phyloP scores from a whole-genome alignment of 768 basidiomycete genomes.

The Phylloporus arenicola region DNA sequence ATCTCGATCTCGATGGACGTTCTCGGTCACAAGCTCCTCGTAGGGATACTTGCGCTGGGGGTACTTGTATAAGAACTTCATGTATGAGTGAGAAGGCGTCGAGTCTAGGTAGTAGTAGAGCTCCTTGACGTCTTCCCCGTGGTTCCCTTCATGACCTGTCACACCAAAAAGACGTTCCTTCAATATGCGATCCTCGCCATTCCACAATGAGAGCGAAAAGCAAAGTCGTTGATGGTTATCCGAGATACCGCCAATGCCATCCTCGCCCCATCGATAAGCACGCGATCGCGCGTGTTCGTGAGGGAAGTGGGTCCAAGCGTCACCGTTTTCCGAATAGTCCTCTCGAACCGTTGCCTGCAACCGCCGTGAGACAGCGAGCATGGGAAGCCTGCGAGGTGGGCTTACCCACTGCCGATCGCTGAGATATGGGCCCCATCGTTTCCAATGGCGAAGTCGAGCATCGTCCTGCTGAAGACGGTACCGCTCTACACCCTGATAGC shows the following conservation, averaged over 20 bases:
- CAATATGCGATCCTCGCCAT: slow-evolving; percentile 87
- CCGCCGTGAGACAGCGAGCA: slow-evolving; percentile 8
- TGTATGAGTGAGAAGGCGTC: slow-evolving; percentile 98
- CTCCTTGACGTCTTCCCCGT: slow-evolving; percentile 99
- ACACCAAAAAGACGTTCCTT: slow-evolving; percentile 97
- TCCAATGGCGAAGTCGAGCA: slow-evolving; percentile 85
- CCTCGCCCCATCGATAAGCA: slow-evolving; percentile 98
- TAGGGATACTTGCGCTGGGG: slow-evolving; percentile 91
- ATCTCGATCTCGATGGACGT: slow-evolving; percentile 72
- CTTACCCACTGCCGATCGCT: slow-evolving; percentile 96
- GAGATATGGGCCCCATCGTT: slow-evolving; percentile 97
- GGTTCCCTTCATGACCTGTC: slow-evolving; percentile 96
- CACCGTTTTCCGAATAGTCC: slow-evolving; percentile 95
- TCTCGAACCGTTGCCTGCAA: slow-evolving; percentile 92
- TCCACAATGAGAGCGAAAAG: slow-evolving; percentile 90
- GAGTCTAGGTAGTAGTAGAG: slow-evolving; percentile 98
- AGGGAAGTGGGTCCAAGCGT: slow-evolving; percentile 94
- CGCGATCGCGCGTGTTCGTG: slow-evolving; percentile 91
- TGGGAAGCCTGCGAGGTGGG: background rate
- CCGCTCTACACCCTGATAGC: slow-evolving; percentile 80
- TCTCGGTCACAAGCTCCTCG: slow-evolving; percentile 87
- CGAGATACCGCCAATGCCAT: slow-evolving; percentile 94
- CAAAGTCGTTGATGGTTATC: slow-evolving; percentile 96
- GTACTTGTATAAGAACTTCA: slow-evolving; percentile 99
- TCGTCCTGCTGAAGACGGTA: slow-evolving; percentile 82